phyloP scores from a whole-genome alignment of 805 yeast species.

The Saccharomycopsis schoenii region DNA sequence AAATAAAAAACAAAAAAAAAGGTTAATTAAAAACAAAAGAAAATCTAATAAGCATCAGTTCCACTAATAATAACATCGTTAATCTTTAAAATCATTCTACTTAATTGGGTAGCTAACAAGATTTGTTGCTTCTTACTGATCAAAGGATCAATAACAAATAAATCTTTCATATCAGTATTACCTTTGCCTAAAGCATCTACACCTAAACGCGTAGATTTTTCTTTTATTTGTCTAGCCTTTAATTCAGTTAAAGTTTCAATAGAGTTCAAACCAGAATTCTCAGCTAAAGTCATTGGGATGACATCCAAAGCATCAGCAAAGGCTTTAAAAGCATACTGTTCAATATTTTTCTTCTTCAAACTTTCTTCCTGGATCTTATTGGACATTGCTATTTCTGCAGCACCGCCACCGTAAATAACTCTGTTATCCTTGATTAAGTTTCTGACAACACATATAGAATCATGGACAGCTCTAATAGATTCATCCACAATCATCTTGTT shows the following conservation, averaged over 20 bases:
- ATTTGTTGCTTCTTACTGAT: constrained; percentile 97
- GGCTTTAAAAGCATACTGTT: constrained; percentile 96
- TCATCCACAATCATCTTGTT: constrained; percentile 98
- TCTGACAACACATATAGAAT: constrained; percentile 94
- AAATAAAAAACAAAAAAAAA: background rate
- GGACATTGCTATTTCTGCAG: constrained; percentile 92
- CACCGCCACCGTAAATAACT: constrained; percentile 99
- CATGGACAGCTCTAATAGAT: constrained; percentile 92
- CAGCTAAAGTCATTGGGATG: constrained; percentile 91
- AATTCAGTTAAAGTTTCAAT: constrained; percentile 79
- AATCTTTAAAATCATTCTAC: constrained; percentile 95
- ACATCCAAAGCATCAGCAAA: constrained; percentile 85
- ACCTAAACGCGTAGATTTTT: constrained; percentile 63
- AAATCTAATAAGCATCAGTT: constrained; percentile 50
- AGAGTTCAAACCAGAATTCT: constrained; percentile 91
- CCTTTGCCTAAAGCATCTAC: constrained; percentile 90
- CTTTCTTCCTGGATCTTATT: constrained; percentile 86
- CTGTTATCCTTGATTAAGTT: constrained; percentile 85
- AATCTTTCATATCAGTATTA: constrained; percentile 84
- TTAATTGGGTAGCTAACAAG: constrained; percentile 89
- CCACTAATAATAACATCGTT: constrained; percentile 93
- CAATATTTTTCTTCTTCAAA: constrained; percentile 87
- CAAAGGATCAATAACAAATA: constrained; percentile 92
- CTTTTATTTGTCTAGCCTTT: constrained; percentile 77
- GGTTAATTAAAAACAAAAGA: background rate